These are phyloP conservation scores for Garcia nutans DNA, from an alignment of 345 rosid species.

Conservation along the genomic window DNA sequence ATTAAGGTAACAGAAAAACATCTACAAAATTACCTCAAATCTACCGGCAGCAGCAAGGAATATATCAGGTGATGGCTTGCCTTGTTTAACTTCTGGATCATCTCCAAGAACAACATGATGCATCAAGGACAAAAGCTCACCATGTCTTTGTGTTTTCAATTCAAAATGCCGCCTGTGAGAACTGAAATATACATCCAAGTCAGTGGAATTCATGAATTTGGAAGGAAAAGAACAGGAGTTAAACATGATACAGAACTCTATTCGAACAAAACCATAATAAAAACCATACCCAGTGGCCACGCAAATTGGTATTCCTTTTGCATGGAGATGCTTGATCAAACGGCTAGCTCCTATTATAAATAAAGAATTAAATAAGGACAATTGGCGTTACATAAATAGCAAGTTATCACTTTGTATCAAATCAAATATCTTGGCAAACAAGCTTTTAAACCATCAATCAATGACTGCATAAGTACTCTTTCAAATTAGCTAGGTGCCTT, in stretches of 20 bases:
- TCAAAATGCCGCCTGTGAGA: conserved; percentile 75
- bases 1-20: neutral
- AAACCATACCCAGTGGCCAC: conserved; percentile 76
- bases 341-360: conserved; percentile 63
- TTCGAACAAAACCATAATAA: neutral
- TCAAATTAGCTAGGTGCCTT: neutral
- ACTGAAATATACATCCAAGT: conserved; percentile 38
- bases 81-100: conserved; percentile 92
- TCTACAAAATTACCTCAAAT: conserved; percentile 58
- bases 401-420: neutral
- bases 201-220: neutral
- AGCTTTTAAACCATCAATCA: neutral
- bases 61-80: conserved; percentile 86
- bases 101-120: conserved; percentile 90
- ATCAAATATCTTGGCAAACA: neutral
- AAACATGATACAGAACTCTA: neutral
- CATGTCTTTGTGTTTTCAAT: conserved; percentile 74
- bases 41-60: conserved; percentile 90
- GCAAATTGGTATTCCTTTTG: conserved; percentile 71
- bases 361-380: neutral
- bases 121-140: conserved; percentile 83
- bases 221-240: neutral
- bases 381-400: conserved; percentile 7
- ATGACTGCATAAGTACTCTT: neutral
- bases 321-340: conserved; percentile 69